Percentiles rank a stretch among this genome's conserved stretches.
Conservation (phyloP, 2,329 filamentous ascomycete species). For the Cercospora sp. region DNA sequence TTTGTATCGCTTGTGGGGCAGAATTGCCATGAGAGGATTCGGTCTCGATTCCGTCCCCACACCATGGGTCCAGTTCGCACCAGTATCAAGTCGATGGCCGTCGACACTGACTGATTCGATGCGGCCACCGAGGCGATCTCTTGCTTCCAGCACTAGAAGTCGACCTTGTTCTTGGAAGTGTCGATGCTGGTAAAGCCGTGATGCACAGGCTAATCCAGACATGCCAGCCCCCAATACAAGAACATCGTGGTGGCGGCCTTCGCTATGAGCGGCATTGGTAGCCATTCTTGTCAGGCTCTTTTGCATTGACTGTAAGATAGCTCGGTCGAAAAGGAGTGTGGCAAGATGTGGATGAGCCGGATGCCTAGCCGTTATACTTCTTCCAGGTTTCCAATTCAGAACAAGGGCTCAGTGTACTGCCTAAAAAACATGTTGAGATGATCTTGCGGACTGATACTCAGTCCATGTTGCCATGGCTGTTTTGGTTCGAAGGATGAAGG, state of each 20-base stretch:
- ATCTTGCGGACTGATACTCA: not conserved
- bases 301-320: slow-evolving; percentile 8
- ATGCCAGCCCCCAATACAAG: slow-evolving; percentile 33
- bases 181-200: slow-evolving; percentile 24
- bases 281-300: slow-evolving; percentile 11
- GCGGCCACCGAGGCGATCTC: slow-evolving; percentile 32
- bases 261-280: not conserved
- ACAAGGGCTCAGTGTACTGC: too few relatives aligned
- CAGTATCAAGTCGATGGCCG: slow-evolving; percentile 29
- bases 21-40: slow-evolving; percentile 30
- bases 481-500: not conserved
- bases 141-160: slow-evolving; percentile 30
- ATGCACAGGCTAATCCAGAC: slow-evolving; percentile 29
- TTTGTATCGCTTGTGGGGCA: slow-evolving; percentile 28
- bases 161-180: slow-evolving; percentile 17
- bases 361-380: not conserved
- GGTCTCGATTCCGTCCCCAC: slow-evolving; percentile 28
- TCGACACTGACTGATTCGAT: slow-evolving; percentile 29
- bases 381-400: not conserved
- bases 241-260: slow-evolving; percentile 10
- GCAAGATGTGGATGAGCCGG: not conserved
- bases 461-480: not conserved
- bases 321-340: not conserved
- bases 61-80: slow-evolving; percentile 36
- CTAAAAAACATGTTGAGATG: not conserved